phyloP scores from a whole-genome alignment of 2,329 filamentous ascomycete species.

The Byssothecium circinans region DNA sequence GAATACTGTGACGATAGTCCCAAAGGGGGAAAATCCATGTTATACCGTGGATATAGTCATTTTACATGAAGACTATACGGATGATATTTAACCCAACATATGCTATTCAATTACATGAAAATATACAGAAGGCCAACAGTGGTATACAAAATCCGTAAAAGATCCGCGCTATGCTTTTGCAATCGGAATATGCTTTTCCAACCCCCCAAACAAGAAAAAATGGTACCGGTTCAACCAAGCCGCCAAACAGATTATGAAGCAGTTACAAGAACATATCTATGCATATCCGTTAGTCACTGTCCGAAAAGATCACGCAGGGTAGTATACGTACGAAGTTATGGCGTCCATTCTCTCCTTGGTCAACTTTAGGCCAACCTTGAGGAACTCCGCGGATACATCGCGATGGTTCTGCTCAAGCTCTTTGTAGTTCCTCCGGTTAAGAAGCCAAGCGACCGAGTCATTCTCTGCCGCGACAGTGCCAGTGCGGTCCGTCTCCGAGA shows the following conservation, averaged over 20 bases:
- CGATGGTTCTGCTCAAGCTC: conserved; percentile 71
- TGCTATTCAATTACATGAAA: too few species aligned
- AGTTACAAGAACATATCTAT: conserved; percentile 41
- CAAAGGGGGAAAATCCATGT: too few species aligned
- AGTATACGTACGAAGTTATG: conserved; percentile 58
- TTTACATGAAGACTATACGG: too few species aligned
- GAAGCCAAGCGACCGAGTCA: conserved; percentile 79
- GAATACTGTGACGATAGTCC: too few species aligned
- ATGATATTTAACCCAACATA: too few species aligned
- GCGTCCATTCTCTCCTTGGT: conserved; percentile 89
- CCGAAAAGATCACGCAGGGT: neutral
- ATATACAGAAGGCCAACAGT: too few species aligned
- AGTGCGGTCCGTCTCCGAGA: conserved; percentile 84
- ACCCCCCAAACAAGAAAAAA: too few species aligned
- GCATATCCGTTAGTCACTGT: neutral
- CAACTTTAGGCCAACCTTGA: conserved; percentile 87
- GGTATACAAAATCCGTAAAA: too few species aligned
- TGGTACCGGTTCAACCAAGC: too few species aligned
- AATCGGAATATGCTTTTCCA: too few species aligned
- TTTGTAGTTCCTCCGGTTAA: conserved; percentile 72
- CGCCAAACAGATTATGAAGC: conserved; percentile 29
- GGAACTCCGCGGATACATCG: conserved; percentile 78
- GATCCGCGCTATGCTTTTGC: too few species aligned
- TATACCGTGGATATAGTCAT: too few species aligned
- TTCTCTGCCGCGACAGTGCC: conserved; percentile 85